A percentile compares a stretch with the other conserved stretches of the same genome.
phyloP scores from a whole-genome alignment of 78 protist species.

The Creolimax fragrantissima region DNA sequence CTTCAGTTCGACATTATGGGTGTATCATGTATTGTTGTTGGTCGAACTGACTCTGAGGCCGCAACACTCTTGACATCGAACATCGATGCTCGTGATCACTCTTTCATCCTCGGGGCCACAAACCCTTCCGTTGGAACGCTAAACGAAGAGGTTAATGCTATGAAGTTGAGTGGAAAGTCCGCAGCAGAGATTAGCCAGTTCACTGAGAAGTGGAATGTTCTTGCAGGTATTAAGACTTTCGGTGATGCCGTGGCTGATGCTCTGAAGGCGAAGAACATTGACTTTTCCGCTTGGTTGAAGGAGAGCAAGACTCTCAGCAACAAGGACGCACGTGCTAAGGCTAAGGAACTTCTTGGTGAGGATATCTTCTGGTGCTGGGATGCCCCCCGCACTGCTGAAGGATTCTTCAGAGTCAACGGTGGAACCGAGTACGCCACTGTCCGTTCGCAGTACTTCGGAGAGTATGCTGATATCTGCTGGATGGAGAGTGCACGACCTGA shows the following conservation, averaged over 20 bases:
- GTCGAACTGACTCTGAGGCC: conserved; percentile 85
- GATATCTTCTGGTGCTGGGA: conserved; percentile 56
- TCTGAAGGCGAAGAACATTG: neutral
- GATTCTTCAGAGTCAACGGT: conserved; percentile 63
- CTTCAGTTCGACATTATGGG: conserved; percentile 76
- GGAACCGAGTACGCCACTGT: conserved; percentile 69
- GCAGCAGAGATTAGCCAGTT: neutral
- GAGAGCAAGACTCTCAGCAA: neutral
- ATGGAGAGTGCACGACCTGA: conserved; percentile 79
- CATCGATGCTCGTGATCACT: conserved; percentile 67
- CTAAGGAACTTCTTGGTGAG: conserved; percentile 34
- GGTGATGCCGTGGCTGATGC: neutral
- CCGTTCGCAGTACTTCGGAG: conserved; percentile 63
- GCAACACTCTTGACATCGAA: conserved; percentile 70
- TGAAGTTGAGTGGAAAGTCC: neutral
- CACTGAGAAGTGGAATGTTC: conserved; percentile 1
- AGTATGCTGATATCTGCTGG: conserved; percentile 80
- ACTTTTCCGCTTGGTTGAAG: neutral
- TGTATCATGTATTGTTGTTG: conserved; percentile 64
- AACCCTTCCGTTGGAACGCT: conserved; percentile 1
- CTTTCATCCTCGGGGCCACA: conserved; percentile 66
- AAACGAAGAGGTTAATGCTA: neutral
- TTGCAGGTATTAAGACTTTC: neutral
- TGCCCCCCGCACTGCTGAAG: conserved; percentile 75
- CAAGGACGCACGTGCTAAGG: conserved; percentile 35